Evolutionary conservation across 1,284 basidiomycete genomes (phyloP).

Genomic region (Ganoderma lucidum): DNA sequence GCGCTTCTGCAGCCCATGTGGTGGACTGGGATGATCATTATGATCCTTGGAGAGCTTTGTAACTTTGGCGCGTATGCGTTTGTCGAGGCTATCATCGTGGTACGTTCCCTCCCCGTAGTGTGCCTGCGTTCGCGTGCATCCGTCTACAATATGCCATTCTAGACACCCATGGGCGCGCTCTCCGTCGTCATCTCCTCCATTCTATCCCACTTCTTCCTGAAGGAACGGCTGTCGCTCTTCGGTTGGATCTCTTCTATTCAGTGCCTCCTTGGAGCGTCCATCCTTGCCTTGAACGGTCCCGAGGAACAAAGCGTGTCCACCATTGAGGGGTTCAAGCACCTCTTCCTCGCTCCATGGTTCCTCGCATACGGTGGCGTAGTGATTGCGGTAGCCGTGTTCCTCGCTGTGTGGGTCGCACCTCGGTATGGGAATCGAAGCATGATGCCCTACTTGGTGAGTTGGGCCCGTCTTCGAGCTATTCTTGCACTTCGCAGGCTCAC

Average conservation of each 20-base stretch:
- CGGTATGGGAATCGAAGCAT: slow-evolving; percentile 70
- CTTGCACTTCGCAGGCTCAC: background rate
- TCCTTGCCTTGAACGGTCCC: slow-evolving; percentile 70
- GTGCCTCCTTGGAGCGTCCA: slow-evolving; percentile 51
- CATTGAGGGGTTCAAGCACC: slow-evolving; percentile 63
- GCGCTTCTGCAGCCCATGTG: slow-evolving; percentile 47
- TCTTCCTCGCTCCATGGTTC: slow-evolving; percentile 71
- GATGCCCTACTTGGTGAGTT: slow-evolving; percentile 58
- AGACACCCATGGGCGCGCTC: slow-evolving; percentile 72
- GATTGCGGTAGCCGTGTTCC: slow-evolving; percentile 45
- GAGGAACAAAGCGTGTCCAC: slow-evolving; percentile 64
- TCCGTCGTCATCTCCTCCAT: slow-evolving; percentile 77
- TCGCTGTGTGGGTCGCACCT: slow-evolving; percentile 57
- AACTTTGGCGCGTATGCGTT: slow-evolving; percentile 51
- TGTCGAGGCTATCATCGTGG: slow-evolving; percentile 58
- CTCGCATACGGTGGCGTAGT: slow-evolving; percentile 60
- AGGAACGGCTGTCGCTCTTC: slow-evolving; percentile 67
- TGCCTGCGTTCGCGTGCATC: background rate
- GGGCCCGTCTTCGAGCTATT: background rate
- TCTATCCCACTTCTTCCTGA: slow-evolving; percentile 73
- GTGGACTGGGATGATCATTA: slow-evolving; percentile 61
- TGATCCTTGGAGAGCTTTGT: slow-evolving; percentile 51
- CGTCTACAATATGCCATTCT: background rate
- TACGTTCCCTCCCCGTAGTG: slow-evolving; percentile 36
- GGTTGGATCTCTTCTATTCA: slow-evolving; percentile 70